phyloP scores from a whole-genome alignment of 2,329 filamentous ascomycete genomes.

The Fusarium mexicanum region DNA sequence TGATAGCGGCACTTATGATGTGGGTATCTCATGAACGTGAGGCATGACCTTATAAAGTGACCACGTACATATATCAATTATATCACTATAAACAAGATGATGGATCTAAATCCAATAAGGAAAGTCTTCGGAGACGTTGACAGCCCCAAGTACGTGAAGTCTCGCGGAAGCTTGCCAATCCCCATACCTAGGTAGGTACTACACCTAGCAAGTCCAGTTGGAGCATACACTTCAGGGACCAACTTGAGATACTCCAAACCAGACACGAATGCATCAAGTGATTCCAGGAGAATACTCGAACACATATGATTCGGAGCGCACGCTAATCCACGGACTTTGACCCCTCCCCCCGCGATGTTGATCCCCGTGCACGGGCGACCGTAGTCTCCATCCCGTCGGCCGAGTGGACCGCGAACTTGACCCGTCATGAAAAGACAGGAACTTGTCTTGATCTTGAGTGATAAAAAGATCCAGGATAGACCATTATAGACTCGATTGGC shows the following conservation, averaged over 20 bases:
- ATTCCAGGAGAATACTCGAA: not conserved
- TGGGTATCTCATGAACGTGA: not conserved
- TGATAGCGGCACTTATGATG: not conserved
- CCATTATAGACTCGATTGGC: not conserved
- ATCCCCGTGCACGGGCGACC: conserved; percentile 3
- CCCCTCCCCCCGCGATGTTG: conserved; percentile 4
- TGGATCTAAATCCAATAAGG: not conserved
- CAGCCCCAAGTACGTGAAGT: not conserved
- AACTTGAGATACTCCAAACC: not conserved
- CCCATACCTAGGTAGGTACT: not conserved
- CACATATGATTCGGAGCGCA: not conserved
- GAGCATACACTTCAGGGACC: no score
- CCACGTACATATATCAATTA: not conserved
- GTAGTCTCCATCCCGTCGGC: conserved; percentile 37
- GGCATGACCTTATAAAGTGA: not conserved
- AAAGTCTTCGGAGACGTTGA: not conserved
- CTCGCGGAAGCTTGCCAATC: not conserved
- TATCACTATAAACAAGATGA: not conserved
- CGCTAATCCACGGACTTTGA: not conserved
- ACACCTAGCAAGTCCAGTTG: not conserved
- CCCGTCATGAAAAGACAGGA: not conserved
- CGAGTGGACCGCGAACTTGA: conserved; percentile 27
- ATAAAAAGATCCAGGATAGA: not conserved
- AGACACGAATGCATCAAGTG: not conserved
- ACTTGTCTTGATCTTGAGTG: not conserved